A percentile compares a stretch with the other conserved stretches of the same genome.
Conservation (phyloP, 169 alveolate genomes). For the Eimeria nieschulzi region DNA sequence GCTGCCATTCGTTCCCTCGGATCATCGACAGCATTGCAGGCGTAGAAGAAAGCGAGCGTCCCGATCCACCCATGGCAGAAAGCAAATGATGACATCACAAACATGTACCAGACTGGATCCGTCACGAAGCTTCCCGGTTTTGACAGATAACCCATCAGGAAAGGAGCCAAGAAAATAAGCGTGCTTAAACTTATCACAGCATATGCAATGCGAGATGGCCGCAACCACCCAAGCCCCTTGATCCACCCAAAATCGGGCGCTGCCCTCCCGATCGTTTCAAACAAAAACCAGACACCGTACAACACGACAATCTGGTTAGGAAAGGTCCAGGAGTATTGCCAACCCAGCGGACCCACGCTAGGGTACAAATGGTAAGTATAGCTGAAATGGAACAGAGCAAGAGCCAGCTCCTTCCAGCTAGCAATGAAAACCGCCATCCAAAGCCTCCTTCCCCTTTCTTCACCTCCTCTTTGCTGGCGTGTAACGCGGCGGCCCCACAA, state of each 20-base stretch:
- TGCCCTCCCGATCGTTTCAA: conserved; percentile 14
- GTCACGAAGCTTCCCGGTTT: background rate
- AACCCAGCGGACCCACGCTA: conserved; percentile 43
- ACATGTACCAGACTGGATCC: conserved; percentile 21
- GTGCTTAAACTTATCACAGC: background rate
- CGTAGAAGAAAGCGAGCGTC: conserved; percentile 37
- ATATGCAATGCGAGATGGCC: background rate
- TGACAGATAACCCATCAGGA: conserved; percentile 7
- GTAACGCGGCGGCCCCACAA: background rate
- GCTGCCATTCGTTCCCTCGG: conserved; percentile 14
- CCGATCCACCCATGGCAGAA: conserved; percentile 52
- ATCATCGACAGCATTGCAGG: conserved; percentile 8
- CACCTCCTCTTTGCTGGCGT: background rate
- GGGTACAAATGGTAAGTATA: conserved; percentile 35
- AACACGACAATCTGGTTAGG: conserved; percentile 23
- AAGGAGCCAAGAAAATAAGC: conserved; percentile 43
- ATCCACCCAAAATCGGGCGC: conserved; percentile 22
- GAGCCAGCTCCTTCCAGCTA: background rate
- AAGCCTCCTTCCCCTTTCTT: background rate
- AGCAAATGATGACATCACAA: background rate
- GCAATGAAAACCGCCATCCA: background rate
- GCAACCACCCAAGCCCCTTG: conserved; percentile 14
- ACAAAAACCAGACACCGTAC: conserved; percentile 18
- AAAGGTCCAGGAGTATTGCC: conserved; percentile 10
- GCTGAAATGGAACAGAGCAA: background rate